phyloP scores from a whole-genome alignment of 768 basidiomycete genomes.

The Lyophyllum shimeji region DNA sequence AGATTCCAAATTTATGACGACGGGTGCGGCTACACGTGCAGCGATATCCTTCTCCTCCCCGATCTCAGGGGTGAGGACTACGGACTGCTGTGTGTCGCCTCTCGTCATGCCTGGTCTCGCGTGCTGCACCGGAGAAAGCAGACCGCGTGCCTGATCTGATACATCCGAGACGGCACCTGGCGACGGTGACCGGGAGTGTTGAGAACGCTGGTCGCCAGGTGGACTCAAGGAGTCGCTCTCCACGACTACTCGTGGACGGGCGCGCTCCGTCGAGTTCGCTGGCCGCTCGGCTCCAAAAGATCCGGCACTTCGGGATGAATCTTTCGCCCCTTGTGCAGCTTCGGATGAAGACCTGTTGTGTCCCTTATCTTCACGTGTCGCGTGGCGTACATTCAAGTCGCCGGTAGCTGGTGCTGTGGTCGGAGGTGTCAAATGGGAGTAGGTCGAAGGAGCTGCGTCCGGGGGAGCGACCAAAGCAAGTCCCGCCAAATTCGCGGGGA shows the following conservation, averaged over 20 bases:
- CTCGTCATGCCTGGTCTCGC: slow-evolving; percentile 13
- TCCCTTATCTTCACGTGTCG: slow-evolving; percentile 15
- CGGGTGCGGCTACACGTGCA: slow-evolving; percentile 61
- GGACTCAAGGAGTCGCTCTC: slow-evolving; percentile 28
- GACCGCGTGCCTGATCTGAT: slow-evolving; percentile 29
- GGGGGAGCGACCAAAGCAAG: slow-evolving; percentile 74
- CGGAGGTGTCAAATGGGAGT: slow-evolving; percentile 55
- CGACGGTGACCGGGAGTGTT: slow-evolving; percentile 31
- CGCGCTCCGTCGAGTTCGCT: slow-evolving; percentile 8
- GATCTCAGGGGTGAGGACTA: slow-evolving; percentile 58
- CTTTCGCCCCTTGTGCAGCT: slow-evolving; percentile 25
- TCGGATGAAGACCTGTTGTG: slow-evolving; percentile 55
- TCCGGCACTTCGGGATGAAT: slow-evolving; percentile 38
- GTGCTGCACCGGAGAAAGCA: slow-evolving; percentile 22
- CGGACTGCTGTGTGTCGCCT: slow-evolving; percentile 17
- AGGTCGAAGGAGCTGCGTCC: slow-evolving; percentile 56
- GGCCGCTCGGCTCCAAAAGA: slow-evolving; percentile 44
- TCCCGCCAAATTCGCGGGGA: slow-evolving; percentile 42
- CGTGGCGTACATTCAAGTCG: slow-evolving; percentile 13
- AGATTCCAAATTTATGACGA: slow-evolving; percentile 49
- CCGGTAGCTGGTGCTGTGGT: slow-evolving; percentile 42
- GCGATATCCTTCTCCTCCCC: slow-evolving; percentile 61
- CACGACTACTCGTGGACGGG: slow-evolving; percentile 22
- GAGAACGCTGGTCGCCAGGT: slow-evolving; percentile 32
- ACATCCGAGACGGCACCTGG: slow-evolving; percentile 18